Conservation (phyloP, 306 rosid species). For the Fragaria iinumae region DNA sequence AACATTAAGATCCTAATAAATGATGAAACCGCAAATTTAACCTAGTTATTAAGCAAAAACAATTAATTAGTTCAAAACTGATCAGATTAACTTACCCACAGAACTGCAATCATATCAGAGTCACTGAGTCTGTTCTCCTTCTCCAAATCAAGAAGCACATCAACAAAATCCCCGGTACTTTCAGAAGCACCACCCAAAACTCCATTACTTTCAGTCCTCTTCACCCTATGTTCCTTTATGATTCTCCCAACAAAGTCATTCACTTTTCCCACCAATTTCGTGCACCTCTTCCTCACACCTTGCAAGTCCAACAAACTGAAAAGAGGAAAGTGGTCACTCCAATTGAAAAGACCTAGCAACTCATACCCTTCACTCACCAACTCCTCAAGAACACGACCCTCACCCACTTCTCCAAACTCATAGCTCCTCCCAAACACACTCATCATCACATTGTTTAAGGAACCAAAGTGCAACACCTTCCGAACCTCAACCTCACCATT, state of each 20-base stretch:
- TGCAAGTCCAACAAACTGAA: slow-evolving; percentile 66
- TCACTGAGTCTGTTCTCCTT: slow-evolving; percentile 49
- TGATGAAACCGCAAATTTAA: neutral
- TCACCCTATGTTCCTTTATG: slow-evolving; percentile 52
- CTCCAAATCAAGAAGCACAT: slow-evolving; percentile 74
- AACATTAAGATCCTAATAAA: neutral
- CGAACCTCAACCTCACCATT: slow-evolving; percentile 44
- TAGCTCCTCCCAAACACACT: slow-evolving; percentile 69
- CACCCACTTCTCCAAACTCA: slow-evolving; percentile 33
- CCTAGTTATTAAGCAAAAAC: neutral
- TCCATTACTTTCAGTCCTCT: slow-evolving; percentile 14
- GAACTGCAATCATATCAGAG: slow-evolving; percentile 78
- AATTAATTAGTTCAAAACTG: neutral
- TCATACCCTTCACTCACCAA: slow-evolving; percentile 78
- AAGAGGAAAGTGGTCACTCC: slow-evolving; percentile 74
- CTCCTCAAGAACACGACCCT: slow-evolving; percentile 42
- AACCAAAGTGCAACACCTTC: slow-evolving; percentile 55
- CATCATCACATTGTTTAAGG: slow-evolving; percentile 66
- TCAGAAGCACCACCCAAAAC: neutral
- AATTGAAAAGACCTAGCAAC: slow-evolving; percentile 66
- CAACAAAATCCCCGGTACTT: slow-evolving; percentile 55
- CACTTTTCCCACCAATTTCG: slow-evolving; percentile 47
- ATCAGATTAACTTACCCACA: slow-evolving; percentile 53
- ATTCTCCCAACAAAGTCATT: slow-evolving; percentile 60
- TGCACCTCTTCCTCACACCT: slow-evolving; percentile 66